Evolutionary conservation across 1,139 yeast genomes (phyloP).

Genomic region (Kluyveromyces marxianus): DNA sequence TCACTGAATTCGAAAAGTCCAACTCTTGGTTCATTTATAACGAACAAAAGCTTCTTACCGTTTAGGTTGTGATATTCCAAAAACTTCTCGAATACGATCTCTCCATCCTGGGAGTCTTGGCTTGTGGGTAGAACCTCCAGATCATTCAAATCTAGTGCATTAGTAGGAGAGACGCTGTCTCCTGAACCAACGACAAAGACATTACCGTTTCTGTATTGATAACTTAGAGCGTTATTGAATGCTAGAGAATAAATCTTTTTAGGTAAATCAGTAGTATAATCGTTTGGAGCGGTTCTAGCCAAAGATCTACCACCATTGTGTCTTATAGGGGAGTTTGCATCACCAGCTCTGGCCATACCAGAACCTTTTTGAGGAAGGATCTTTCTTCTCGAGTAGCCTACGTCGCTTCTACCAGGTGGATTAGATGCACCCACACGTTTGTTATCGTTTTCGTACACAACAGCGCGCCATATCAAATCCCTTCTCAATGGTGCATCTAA

Average conservation of each 20-base stretch:
- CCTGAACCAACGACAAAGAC: slow-evolving; percentile 60
- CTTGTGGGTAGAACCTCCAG: slow-evolving; percentile 34
- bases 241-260: slow-evolving; percentile 67
- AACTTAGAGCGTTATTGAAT: slow-evolving; percentile 71
- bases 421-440: slow-evolving; percentile 85
- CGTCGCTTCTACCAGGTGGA: slow-evolving; percentile 79
- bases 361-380: slow-evolving; percentile 86
- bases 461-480: slow-evolving; percentile 92
- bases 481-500: slow-evolving; percentile 74
- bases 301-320: slow-evolving; percentile 86
- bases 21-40: slow-evolving; percentile 33
- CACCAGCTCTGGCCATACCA: slow-evolving; percentile 95
- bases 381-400: slow-evolving; percentile 79
- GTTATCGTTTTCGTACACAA: slow-evolving; percentile 82
- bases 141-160: slow-evolving; percentile 21
- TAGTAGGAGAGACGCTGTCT: slow-evolving; percentile 27
- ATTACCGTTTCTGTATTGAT: slow-evolving; percentile 68
- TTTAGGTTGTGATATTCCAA: slow-evolving; percentile 48
- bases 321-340: slow-evolving; percentile 88
- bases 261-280: slow-evolving; percentile 80
- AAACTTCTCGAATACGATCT: slow-evolving; percentile 51
- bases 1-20: slow-evolving; percentile 32
- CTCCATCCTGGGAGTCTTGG: slow-evolving; percentile 32
- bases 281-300: slow-evolving; percentile 87
- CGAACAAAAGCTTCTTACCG: slow-evolving; percentile 56